Base-by-base conservation (phyloP, 1,284 basidiomycete species). In the Singerocomus inundabilis region DNA sequence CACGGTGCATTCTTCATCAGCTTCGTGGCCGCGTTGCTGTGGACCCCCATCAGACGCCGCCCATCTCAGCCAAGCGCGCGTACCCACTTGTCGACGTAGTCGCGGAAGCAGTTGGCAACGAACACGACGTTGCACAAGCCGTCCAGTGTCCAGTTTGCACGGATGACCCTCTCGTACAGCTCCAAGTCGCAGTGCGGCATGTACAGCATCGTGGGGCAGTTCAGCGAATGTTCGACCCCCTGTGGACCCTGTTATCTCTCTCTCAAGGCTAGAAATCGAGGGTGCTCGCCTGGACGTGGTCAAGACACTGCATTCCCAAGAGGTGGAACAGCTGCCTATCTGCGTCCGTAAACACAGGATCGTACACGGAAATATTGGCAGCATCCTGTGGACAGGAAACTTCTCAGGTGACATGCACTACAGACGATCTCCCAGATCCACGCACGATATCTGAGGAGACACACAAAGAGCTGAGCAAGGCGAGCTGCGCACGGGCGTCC, bases 131-230 rank as follows among this genome's bases (percentile, higher is more conserved):
- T 60, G 46, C 64, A 56, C 49, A 79, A 57, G 12, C 59, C 56
- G 13, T 71, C 70, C 29, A 53, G 60, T 40, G 72, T 66, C 81
- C 83, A 84, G 63, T 88, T 88, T 13, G 76, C 74, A 52, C 74
- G 73, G 49, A 89, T 65, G 41, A 88, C 60, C 55, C 69, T 74
- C 61, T 89, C 84, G 67, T 88, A 88, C 25, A 89, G 72, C 50
- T 75, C 73, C 61, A 84, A 60, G 62, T 87, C 85, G 61, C 87
- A 89, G 63, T 89, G 86, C 29, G 85, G 87, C 85, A 88, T 88
- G 69, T 80, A 88, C 47, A 82, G 72, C 48, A 89, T 71, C 41
- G 84, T 87, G 53, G 80, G 78, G 54, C 55, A 49, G 26, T 52
- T 48, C 41, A 76, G 44, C 12, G 62, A 54, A 55, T 78, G 69